Evolutionary conservation across 331 rosid genomes (phyloP).

Genomic region (Prunus yedoensis): DNA sequence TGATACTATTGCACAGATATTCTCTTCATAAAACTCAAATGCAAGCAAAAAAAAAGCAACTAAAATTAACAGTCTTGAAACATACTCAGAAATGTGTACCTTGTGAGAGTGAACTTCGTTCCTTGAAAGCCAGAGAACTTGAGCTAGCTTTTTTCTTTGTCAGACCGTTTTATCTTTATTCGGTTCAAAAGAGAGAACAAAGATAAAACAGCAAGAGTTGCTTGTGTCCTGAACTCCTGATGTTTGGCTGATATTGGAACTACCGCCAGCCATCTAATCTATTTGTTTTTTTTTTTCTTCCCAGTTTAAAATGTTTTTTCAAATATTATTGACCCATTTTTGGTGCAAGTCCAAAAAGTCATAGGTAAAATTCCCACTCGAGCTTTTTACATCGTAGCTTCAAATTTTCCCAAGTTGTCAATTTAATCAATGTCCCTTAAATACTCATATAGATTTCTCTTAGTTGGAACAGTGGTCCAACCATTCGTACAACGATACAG

Average conservation of each 20-base stretch:
- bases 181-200: neutral
- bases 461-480: too few species aligned
- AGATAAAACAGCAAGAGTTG: conserved; percentile 23
- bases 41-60: neutral
- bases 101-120: neutral
- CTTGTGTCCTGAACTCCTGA: conserved; percentile 26
- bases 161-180: neutral
- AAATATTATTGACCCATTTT: neutral
- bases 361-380: neutral
- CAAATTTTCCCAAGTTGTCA: too few species aligned
- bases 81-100: neutral
- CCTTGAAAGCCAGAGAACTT: neutral
- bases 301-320: neutral
- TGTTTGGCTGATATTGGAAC: conserved; percentile 57
- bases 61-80: neutral
- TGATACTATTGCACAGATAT: too few species aligned
- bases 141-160: neutral
- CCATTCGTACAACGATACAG: too few species aligned
- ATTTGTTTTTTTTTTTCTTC: conserved; percentile 8
- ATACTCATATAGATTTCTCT: too few species aligned
- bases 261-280: conserved; percentile 41
- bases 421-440: too few species aligned
- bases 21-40: neutral
- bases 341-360: neutral
- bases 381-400: too few species aligned